Evolutionary conservation across 768 basidiomycete species (phyloP).

Genomic region (Lactarius tabidus): DNA sequence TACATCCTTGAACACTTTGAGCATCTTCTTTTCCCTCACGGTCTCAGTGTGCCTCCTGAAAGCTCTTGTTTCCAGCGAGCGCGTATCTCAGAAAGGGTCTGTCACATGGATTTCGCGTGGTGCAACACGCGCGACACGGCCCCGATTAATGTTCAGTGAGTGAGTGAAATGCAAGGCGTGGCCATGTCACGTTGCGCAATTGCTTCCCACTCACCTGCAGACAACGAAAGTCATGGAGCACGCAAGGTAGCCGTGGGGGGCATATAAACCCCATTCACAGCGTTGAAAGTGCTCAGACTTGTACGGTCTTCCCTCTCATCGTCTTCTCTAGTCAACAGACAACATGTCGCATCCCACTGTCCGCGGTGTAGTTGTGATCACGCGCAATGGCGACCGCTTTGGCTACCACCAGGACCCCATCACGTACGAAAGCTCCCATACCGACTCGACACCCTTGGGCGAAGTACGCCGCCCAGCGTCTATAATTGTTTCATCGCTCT

Average conservation of each 20-base stretch:
- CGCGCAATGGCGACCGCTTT: slow-evolving; percentile 73
- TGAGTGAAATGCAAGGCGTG: slow-evolving; percentile 20
- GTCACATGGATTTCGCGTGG: slow-evolving; percentile 24
- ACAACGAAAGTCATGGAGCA: slow-evolving; percentile 10
- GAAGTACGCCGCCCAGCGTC: slow-evolving; percentile 46
- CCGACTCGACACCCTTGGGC: slow-evolving; percentile 72
- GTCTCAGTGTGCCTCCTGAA: background rate
- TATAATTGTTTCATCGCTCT: background rate
- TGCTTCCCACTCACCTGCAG: slow-evolving; percentile 17
- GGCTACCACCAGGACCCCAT: slow-evolving; percentile 68
- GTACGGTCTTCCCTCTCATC: slow-evolving; percentile 22
- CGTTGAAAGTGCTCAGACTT: slow-evolving; percentile 18
- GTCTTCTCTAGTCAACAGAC: slow-evolving; percentile 12
- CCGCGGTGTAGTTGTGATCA: slow-evolving; percentile 72
- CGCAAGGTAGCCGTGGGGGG: slow-evolving; percentile 5
- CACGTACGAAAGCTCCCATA: slow-evolving; percentile 57
- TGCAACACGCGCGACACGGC: slow-evolving; percentile 20
- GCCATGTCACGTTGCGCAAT: slow-evolving; percentile 7
- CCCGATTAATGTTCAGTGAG: slow-evolving; percentile 14
- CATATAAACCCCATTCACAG: slow-evolving; percentile 18
- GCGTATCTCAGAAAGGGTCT: slow-evolving; percentile 6
- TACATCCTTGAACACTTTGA: background rate
- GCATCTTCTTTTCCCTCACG: slow-evolving; percentile 9
- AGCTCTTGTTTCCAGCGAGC: background rate
- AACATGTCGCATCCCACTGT: slow-evolving; percentile 46